Evolutionary conservation across 1,139 yeast species (phyloP).

Genomic region (Tardiomyces depauwii): DNA sequence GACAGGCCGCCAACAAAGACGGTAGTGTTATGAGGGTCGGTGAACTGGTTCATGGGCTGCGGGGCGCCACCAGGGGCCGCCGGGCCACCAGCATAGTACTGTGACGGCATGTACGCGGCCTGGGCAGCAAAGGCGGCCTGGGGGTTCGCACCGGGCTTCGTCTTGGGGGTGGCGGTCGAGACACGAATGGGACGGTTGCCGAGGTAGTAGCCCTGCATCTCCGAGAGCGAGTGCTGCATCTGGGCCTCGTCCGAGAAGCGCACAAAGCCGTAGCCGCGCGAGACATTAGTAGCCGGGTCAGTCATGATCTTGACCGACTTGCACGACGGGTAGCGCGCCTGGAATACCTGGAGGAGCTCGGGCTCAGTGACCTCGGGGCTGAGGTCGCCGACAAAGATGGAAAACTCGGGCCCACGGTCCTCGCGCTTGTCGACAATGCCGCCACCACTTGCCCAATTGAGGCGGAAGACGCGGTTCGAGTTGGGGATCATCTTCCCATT

Average conservation of each 20-base stretch:
- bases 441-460: slow-evolving; percentile 83
- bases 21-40: slow-evolving; percentile 79
- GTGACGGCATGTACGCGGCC: slow-evolving; percentile 4
- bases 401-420: slow-evolving; percentile 42
- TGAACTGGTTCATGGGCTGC: slow-evolving; percentile 39
- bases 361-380: slow-evolving; percentile 69
- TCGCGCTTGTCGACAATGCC: slow-evolving; percentile 31
- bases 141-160: slow-evolving; percentile 21
- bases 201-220: slow-evolving; percentile 71
- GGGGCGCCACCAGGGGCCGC: slow-evolving; percentile 1
- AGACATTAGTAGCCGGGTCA: slow-evolving; percentile 61
- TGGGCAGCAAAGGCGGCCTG: slow-evolving; percentile 6
- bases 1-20: slow-evolving; percentile 92
- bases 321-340: slow-evolving; percentile 58
- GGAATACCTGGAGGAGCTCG: slow-evolving; percentile 56
- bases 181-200: slow-evolving; percentile 73
- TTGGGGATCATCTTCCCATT: slow-evolving; percentile 64
- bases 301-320: slow-evolving; percentile 82
- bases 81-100: background rate
- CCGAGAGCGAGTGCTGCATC: slow-evolving; percentile 61
- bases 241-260: slow-evolving; percentile 63
- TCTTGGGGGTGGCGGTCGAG: slow-evolving; percentile 61
- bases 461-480: slow-evolving; percentile 48
- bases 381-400: slow-evolving; percentile 81
- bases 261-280: slow-evolving; percentile 91